Conservation (phyloP, 176 grass and related monocot species). For the Secale cereale region DNA sequence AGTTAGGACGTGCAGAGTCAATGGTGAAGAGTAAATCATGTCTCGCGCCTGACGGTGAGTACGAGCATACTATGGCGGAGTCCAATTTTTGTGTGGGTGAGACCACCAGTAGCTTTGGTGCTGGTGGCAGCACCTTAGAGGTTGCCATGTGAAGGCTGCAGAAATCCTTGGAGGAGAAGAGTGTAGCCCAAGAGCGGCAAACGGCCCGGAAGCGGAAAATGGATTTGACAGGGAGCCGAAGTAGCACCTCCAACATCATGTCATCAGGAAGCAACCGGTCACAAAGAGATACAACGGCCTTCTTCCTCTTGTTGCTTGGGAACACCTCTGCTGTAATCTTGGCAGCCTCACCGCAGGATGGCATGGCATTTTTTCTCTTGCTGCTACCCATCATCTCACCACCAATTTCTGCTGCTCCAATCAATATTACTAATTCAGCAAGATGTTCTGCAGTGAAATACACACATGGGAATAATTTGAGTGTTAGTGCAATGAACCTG, state of each 20-base stretch:
- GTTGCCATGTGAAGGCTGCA: background rate
- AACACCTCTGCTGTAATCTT: background rate
- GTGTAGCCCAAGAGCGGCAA: background rate
- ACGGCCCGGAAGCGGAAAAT: background rate
- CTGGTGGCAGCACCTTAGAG: background rate
- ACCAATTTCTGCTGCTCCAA: no score
- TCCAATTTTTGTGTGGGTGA: background rate
- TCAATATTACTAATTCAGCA: no score
- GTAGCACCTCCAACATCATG: background rate
- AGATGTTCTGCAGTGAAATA: no score
- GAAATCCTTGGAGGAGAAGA: background rate
- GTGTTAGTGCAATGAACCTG: no score
- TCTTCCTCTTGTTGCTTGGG: background rate
- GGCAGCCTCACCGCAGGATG: background rate
- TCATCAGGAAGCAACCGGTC: background rate
- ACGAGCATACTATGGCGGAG: background rate
- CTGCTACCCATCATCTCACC: background rate
- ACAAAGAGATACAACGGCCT: background rate
- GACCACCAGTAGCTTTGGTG: background rate
- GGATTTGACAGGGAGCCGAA: background rate
- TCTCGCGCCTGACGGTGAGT: background rate
- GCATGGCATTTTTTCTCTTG: background rate
- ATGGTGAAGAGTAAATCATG: conserved; percentile 3
- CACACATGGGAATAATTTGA: no score
- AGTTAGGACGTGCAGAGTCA: background rate